Evolutionary conservation across 140 eudicot species (phyloP), one percentile per base, ranked within the genome.

Genomic region (Oenanthe javanica): DNA sequence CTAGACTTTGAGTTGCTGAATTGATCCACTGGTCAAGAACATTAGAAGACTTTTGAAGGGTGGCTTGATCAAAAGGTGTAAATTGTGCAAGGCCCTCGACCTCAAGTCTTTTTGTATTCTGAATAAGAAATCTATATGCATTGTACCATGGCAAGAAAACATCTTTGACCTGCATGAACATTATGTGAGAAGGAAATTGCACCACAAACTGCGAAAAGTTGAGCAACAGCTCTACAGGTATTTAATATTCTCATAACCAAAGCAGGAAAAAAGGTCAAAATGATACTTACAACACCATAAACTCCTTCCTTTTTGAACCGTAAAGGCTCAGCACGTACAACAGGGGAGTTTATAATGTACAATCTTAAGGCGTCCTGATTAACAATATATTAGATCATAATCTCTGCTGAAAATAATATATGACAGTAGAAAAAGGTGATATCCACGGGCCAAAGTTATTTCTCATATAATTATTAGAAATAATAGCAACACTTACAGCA

Each of bases 71-170:
- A 63, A 83, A 74, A 6, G 97, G 98, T 64, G 86, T 79, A 74
- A 94, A 94, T 3, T 86, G 81, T 59, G 88, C 92, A 78, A 90
- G 92, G 45, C 97, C 97, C 63, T 94, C 97, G 27, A 92, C 85
- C 80, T 92, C 98, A 55, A 94, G 91, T 77, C 98, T 86, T 82
- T 92, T 94, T 50, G 97, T 91, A 84, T 94, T 94, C 85, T 94
- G 98, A 31, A 94, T 93, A 51, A 94, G 94, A 69, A 94, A 94
- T 82, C 98, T 92, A 81, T 94, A 94, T 15, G 98, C 98, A 80
- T 94, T 94, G 86, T 94, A 94, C 98, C 99, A 95, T 52, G 99
- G 99, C 76, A 95, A 84, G 85, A 92, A 95, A 4, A 95, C 99
- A 87, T 92, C 97, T 89, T 89, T 92, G 46, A 92, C 94, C 97